Base-by-base conservation (phyloP, 2,329 filamentous ascomycete species). In the Fonsecaea erecta region DNA sequence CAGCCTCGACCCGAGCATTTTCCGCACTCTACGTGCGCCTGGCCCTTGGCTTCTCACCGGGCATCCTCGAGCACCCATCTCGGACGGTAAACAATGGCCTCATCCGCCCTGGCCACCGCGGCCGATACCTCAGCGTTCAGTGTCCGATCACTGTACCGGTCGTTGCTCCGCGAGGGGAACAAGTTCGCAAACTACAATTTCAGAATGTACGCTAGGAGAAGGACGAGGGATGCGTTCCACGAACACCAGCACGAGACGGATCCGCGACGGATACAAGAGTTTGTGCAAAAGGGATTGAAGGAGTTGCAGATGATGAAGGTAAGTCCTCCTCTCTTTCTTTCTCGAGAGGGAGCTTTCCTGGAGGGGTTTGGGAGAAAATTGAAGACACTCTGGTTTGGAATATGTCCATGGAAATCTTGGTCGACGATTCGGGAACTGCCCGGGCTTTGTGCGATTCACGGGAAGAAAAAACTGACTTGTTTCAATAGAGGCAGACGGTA, bases 141-240 rank as follows among this genome's bases (percentile, higher is more conserved):
- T 72, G 80, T 77, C 43, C 79, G 81, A 52, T 82, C 80, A 65
- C 71, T 83, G 71, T 98, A 97, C 80, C 93, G 95, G 71, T 94
- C 94, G 75, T 83, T 99, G 73, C 84, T 98, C 74, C 90, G 93
- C 73, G 90, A 95, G 78, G 88, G 92, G 68, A 84, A 85, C 68
- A 91, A 97, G 75, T 98, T 99, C 79, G 87, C 92, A 68, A 88
- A 90, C 72, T 99, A 98, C 84, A 99, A 98, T 81, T 99, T 97
- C 85, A 88, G 95, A 80, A 94, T 97, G 78, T 99, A 99, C 79
- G 93, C 95, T 60, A 90, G 89, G 79, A 89, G 95, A 75, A 87
- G 94, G 78, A 97, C 95, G 76, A 86, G 86, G 77, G 95, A 98
- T 82, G 89, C 92, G 3, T 99, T 98, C 79, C 86, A 90, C 73